Percentiles rank a stretch among this genome's conserved stretches.
Evolutionary conservation across 2,329 filamentous ascomycete genomes (phyloP).

Genomic region (Gaeumannomyces tritici): DNA sequence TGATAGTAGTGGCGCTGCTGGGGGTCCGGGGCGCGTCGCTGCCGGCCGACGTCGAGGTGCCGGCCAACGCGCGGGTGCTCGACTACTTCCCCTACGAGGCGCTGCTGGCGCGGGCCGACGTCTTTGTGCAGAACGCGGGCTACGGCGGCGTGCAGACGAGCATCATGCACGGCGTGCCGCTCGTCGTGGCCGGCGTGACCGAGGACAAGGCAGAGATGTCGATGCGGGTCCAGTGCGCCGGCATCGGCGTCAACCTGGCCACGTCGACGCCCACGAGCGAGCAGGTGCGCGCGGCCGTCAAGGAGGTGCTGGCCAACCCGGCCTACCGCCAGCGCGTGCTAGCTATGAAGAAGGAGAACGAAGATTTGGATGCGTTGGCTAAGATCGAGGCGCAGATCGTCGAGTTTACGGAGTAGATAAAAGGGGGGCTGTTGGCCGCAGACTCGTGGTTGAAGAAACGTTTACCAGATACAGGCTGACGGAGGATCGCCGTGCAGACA

Average conservation of each 20-base stretch:
- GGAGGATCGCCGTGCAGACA: too few relatives aligned
- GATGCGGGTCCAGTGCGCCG: conserved; percentile 29
- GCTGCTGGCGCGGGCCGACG: conserved; percentile 30
- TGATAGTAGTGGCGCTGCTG: conserved; percentile 19
- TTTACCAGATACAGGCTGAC: too few relatives aligned
- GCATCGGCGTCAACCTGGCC: conserved; percentile 33
- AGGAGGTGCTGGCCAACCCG: conserved; percentile 18
- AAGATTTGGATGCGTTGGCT: conserved; percentile 7
- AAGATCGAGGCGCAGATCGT: conserved; percentile 3
- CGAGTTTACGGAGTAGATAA: not conserved
- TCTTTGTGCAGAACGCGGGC: conserved; percentile 38
- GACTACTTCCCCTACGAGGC: conserved; percentile 40
- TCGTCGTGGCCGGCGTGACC: conserved; percentile 33
- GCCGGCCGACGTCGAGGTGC: not conserved
- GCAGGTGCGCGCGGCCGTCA: conserved; percentile 19
- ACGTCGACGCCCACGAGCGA: conserved; percentile 20
- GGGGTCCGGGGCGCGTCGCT: conserved; percentile 5
- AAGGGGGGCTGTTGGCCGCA: not conserved
- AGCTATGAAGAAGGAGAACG: conserved; percentile 13
- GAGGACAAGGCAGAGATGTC: conserved; percentile 33
- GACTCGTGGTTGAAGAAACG: too few relatives aligned
- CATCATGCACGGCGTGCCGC: conserved; percentile 33
- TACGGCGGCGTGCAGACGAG: conserved; percentile 37
- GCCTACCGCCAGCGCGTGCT: conserved; percentile 19
- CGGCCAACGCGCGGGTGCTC: conserved; percentile 28